A percentile compares a stretch with the other conserved stretches of the same genome.
phyloP scores from a whole-genome alignment of 1,139 yeast species.

The Yamadazyma triangularis region DNA sequence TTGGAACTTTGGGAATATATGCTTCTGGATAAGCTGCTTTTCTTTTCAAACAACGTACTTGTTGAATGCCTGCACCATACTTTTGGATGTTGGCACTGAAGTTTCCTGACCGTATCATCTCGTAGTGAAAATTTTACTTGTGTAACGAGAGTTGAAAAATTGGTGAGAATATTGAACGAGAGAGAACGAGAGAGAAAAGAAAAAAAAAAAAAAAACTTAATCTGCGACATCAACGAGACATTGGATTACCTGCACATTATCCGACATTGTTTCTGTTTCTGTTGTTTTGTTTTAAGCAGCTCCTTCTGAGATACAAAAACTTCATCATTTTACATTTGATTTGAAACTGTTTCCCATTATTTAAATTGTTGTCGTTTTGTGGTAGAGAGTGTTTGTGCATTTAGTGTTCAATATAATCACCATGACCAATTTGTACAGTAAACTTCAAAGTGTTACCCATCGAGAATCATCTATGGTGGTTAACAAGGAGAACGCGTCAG shows the following conservation, averaged over 20 bases:
- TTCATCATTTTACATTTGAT: too few species aligned
- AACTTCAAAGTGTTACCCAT: conserved; percentile 13
- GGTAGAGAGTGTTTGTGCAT: too few species aligned
- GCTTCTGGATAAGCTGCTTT: conserved; percentile 24
- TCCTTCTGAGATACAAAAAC: too few species aligned
- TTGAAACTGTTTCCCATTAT: too few species aligned
- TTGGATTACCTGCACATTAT: too few species aligned
- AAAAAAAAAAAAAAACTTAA: neutral
- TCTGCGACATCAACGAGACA: neutral
- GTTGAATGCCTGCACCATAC: conserved; percentile 5
- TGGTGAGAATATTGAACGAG: too few species aligned
- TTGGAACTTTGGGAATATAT: conserved; percentile 22
- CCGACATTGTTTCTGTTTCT: too few species aligned
- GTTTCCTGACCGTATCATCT: conserved; percentile 1
- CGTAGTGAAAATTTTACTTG: neutral
- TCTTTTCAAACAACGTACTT: conserved; percentile 21
- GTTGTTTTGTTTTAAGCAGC: too few species aligned
- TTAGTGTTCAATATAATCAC: too few species aligned
- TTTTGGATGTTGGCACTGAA: neutral
- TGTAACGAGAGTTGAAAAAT: too few species aligned
- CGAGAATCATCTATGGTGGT: conserved; percentile 13
- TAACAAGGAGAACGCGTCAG: conserved; percentile 5
- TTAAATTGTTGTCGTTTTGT: too few species aligned
- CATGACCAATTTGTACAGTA: conserved; percentile 16
- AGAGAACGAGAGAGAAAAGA: neutral